phyloP scores from a whole-genome alignment of 108 stramenopile species.

The Cyclotella cryptica region DNA sequence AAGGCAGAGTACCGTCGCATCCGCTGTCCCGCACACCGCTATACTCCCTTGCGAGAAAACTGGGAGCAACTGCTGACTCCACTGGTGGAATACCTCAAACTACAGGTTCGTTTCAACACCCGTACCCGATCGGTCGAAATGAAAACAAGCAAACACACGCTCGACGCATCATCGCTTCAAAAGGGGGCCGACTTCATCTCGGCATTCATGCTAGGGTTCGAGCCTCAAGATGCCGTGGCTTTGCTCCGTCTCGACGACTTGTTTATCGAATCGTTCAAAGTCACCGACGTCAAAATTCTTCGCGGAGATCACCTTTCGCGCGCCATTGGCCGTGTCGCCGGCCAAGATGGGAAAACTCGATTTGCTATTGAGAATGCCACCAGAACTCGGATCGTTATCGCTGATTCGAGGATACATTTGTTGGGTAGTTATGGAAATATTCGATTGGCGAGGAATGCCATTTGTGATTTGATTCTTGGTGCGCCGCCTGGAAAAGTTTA shows the following conservation, averaged over 20 bases:
- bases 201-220: slow-evolving; percentile 99
- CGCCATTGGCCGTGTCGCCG: slow-evolving; percentile 98
- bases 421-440: slow-evolving; percentile 96
- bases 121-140: slow-evolving; percentile 97
- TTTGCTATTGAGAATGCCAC: slow-evolving; percentile 99
- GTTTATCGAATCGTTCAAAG: slow-evolving; percentile 97
- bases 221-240: slow-evolving; percentile 98
- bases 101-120: slow-evolving; percentile 98
- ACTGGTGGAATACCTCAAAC: slow-evolving; percentile 95
- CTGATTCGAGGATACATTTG: slow-evolving; percentile 96
- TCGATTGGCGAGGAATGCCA: slow-evolving; percentile 97
- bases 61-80: slow-evolving; percentile 95
- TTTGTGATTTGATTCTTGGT: slow-evolving; percentile 98
- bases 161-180: slow-evolving; percentile 91
- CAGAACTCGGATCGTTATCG: slow-evolving; percentile 96
- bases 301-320: slow-evolving; percentile 96
- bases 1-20: slow-evolving; percentile 91
- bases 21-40: slow-evolving; percentile 95
- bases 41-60: slow-evolving; percentile 90
- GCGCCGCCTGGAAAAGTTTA: slow-evolving; percentile 99
- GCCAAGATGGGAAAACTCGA: slow-evolving; percentile 98
- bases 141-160: slow-evolving; percentile 93
- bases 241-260: slow-evolving; percentile 98
- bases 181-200: slow-evolving; percentile 97
- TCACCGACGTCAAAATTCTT: slow-evolving; percentile 96